A percentile compares a stretch with the other conserved stretches of the same genome.
Conservation (phyloP, 805 yeast genomes). For the Saturnispora serradocipensis region DNA sequence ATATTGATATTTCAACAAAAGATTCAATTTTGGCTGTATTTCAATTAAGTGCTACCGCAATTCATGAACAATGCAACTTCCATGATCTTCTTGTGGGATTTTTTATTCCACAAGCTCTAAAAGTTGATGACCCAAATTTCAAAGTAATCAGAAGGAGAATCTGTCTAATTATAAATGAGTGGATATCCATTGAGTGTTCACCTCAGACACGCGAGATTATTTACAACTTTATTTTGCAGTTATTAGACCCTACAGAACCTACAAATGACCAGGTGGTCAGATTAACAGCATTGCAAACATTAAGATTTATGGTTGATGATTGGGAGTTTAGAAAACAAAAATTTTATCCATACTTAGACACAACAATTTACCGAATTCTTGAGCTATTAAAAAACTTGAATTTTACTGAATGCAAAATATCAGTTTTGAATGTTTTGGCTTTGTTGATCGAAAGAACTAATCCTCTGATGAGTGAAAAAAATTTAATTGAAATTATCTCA, state of each 20-base stretch:
- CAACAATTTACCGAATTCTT: slow-evolving; percentile 41
- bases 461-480: slow-evolving; percentile 46
- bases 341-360: slow-evolving; percentile 57
- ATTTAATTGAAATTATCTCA: slow-evolving; percentile 41
- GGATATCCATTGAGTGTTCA: slow-evolving; percentile 65
- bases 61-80: slow-evolving; percentile 59
- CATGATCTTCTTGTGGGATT: slow-evolving; percentile 49
- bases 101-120: slow-evolving; percentile 58
- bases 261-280: slow-evolving; percentile 70
- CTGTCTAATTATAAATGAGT: slow-evolving; percentile 67
- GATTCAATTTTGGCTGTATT: slow-evolving; percentile 81
- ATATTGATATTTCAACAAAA: slow-evolving; percentile 46
- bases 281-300: slow-evolving; percentile 61
- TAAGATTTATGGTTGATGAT: slow-evolving; percentile 66
- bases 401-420: slow-evolving; percentile 69
- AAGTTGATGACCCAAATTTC: slow-evolving; percentile 35
- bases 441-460: slow-evolving; percentile 55
- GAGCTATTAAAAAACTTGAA: slow-evolving; percentile 40
- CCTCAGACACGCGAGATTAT: slow-evolving; percentile 46
- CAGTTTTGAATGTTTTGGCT: slow-evolving; percentile 57
- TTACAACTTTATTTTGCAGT: slow-evolving; percentile 45
- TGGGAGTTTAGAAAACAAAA: slow-evolving; percentile 71
- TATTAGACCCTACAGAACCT: slow-evolving; percentile 32
- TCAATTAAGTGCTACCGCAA: slow-evolving; percentile 62
- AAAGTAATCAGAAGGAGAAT: slow-evolving; percentile 68